These are phyloP conservation scores for Tolypocladium guangdongense DNA, from an alignment of 2,329 filamentous ascomycete species.

Conservation along the genomic window DNA sequence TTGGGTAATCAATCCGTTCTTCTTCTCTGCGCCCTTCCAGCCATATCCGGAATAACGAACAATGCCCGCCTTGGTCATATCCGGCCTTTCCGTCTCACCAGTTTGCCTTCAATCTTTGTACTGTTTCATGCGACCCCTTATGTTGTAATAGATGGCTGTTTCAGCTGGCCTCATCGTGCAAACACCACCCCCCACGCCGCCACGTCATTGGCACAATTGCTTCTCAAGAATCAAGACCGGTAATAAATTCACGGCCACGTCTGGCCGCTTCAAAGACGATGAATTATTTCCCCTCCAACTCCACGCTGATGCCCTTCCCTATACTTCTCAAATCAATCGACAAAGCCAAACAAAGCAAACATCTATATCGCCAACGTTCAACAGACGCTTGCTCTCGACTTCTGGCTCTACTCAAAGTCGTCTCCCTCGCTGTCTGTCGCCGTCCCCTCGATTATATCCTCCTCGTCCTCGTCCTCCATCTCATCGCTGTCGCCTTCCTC, in stretches of 20 bases:
- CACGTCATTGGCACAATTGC: neutral
- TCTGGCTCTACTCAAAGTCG: constrained; percentile 23
- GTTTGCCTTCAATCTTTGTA: too few species aligned
- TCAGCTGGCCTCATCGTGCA: too few species aligned
- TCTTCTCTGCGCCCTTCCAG: too few species aligned
- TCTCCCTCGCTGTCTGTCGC: constrained; percentile 38
- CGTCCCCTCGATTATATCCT: constrained; percentile 37
- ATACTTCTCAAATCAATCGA: constrained; percentile 1
- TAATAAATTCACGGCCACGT: neutral
- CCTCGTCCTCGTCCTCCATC: constrained; percentile 36
- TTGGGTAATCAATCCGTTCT: too few species aligned
- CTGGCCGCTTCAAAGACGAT: neutral
- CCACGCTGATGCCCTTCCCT: constrained; percentile 3
- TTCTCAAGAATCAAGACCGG: neutral
- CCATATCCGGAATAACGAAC: neutral
- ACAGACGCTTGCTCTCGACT: neutral
- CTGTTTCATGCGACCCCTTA: too few species aligned
- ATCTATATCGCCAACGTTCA: neutral
- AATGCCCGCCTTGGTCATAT: neutral
- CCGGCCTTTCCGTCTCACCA: too few species aligned
- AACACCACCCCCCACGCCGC: neutral
- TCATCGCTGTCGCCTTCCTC: constrained; percentile 44
- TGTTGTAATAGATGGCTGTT: too few species aligned
- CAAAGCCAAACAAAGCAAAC: neutral
- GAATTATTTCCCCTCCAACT: neutral